Conservation (phyloP, 345 rosid species). For the Toxicodendron radicans region DNA sequence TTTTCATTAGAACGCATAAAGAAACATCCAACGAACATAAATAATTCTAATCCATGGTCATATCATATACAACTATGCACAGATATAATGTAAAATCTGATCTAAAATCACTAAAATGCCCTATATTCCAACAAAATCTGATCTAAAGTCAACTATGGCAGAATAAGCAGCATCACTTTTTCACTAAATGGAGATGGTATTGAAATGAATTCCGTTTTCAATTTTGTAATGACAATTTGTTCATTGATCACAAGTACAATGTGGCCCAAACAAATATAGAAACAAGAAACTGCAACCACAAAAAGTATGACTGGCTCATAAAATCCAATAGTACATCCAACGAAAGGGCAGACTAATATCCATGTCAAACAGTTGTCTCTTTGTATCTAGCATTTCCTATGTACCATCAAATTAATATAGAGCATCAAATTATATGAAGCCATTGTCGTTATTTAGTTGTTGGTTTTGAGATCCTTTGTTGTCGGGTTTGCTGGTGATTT, state of each 20-base stretch:
- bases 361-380: not conserved
- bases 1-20: no score
- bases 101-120: no score
- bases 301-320: not conserved
- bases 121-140: no score
- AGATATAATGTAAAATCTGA: no score
- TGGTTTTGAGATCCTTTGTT: not conserved
- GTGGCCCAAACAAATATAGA: slow-evolving; percentile 1
- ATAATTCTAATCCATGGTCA: no score
- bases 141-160: not conserved
- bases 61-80: no score
- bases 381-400: not conserved
- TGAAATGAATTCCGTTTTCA: not conserved
- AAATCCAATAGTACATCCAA: not conserved
- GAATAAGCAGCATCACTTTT: not conserved
- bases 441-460: not conserved
- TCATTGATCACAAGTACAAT: not conserved
- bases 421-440: slow-evolving; percentile 4
- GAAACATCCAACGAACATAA: no score
- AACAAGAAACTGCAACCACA: no score
- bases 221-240: not conserved
- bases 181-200: not conserved
- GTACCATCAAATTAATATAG: not conserved
- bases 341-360: not conserved
- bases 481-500: not conserved